Conservation (phyloP, 164 flowering plant species). For the Taxillus chinensis region DNA sequence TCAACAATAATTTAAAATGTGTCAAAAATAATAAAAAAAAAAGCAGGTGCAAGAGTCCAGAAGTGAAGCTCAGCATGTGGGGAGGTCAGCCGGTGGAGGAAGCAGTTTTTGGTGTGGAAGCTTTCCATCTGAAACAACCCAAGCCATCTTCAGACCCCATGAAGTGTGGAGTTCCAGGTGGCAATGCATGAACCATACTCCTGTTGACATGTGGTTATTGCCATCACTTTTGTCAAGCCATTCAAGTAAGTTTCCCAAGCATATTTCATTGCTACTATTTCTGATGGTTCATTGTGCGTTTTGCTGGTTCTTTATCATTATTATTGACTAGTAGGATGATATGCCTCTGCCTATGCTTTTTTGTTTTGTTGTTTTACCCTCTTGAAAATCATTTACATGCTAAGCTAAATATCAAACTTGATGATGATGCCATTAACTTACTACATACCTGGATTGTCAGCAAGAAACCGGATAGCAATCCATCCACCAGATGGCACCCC, state of each 20-base stretch:
- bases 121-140: slow-evolving; percentile 1
- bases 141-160: slow-evolving; percentile 2
- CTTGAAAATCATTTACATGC: no score
- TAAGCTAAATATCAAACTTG: no score
- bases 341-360: no score
- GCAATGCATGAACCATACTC: slow-evolving; percentile 1
- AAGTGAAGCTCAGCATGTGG: neutral
- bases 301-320: no score
- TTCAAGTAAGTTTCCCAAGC: no score
- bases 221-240: no score
- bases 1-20: neutral
- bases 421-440: no score
- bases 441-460: neutral
- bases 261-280: no score
- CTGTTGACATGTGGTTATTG: neutral
- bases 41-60: neutral
- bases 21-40: neutral
- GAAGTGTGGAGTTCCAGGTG: neutral
- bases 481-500: neutral
- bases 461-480: neutral
- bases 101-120: neutral
- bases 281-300: no score
- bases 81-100: slow-evolving; percentile 1
- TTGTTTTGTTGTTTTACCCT: no score
- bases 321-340: no score